phyloP scores from a whole-genome alignment of 768 basidiomycete species.

The Boletus tomentosulus region DNA sequence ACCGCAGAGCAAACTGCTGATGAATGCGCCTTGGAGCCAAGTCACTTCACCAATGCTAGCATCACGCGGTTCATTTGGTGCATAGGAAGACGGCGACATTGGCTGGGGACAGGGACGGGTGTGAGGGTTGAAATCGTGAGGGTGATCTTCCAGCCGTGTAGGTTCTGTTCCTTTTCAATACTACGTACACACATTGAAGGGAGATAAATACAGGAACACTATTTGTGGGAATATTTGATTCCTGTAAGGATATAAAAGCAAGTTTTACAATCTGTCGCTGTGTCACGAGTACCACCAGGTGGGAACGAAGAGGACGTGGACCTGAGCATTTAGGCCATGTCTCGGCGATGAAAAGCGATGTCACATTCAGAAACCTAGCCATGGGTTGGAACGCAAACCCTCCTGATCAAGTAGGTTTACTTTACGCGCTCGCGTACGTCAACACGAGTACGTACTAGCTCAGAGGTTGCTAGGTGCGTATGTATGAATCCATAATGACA shows the following conservation, averaged over 20 bases:
- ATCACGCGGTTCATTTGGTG: not conserved
- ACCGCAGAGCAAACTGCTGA: constrained; percentile 19
- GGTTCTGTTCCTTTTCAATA: not conserved
- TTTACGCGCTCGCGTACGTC: not conserved
- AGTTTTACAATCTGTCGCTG: too few species aligned
- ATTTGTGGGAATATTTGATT: constrained; percentile 3
- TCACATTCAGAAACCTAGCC: not conserved
- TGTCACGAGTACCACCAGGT: too few species aligned
- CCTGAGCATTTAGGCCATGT: too few species aligned
- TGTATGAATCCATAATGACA: constrained; percentile 4
- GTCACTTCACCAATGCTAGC: constrained; percentile 6
- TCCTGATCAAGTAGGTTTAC: not conserved
- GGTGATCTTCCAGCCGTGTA: not conserved
- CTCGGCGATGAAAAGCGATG: not conserved
- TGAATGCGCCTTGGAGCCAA: constrained; percentile 23
- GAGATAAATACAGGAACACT: constrained; percentile 3
- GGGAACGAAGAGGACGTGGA: too few species aligned
- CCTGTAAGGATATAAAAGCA: not conserved
- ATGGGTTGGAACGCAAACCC: not conserved
- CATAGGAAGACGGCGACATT: constrained; percentile 5
- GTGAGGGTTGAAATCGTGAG: not conserved
- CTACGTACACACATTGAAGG: not conserved
- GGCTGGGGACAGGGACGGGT: not conserved
- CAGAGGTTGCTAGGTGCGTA: not conserved
- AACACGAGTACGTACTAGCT: not conserved